phyloP scores from a whole-genome alignment of 345 rosid species.

The Capsella bursapastoris region DNA sequence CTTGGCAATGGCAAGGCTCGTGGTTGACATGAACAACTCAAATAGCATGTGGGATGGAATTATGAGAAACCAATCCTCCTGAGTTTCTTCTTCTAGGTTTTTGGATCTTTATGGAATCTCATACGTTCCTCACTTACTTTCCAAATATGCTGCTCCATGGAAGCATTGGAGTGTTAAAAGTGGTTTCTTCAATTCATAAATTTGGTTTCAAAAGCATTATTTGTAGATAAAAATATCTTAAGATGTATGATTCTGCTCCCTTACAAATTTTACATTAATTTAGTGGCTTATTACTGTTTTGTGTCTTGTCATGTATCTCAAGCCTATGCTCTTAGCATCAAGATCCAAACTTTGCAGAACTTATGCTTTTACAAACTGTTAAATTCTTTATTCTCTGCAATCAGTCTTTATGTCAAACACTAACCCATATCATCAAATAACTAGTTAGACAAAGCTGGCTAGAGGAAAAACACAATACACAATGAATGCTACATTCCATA shows the following conservation, averaged over 20 bases:
- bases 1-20: constrained; percentile 81
- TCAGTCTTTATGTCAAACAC: constrained; percentile 9
- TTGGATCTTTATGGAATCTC: constrained; percentile 26
- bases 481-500: constrained; percentile 29
- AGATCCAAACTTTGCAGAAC: too few species aligned
- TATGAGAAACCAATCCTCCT: constrained; percentile 17
- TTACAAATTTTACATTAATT: constrained; percentile 41
- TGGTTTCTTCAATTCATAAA: constrained; percentile 25
- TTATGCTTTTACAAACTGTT: constrained; percentile 17
- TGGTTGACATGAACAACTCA: constrained; percentile 40
- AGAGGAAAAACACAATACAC: constrained; percentile 34
- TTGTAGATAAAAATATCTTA: constrained; percentile 58
- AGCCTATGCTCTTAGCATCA: constrained; percentile 6
- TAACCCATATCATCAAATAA: constrained; percentile 27
- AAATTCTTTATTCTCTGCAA: constrained; percentile 28
- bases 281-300: constrained; percentile 38
- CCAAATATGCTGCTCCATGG: constrained; percentile 37
- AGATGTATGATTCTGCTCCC: constrained; percentile 38
- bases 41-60: constrained; percentile 19
- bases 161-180: constrained; percentile 32
- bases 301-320: constrained; percentile 24
- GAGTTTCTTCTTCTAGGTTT: constrained; percentile 30
- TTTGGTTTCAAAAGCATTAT: constrained; percentile 46
- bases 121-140: constrained; percentile 24
- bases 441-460: constrained; percentile 41